Evolutionary conservation across 345 rosid species (phyloP).

Genomic region (Pseudoturritis turrita): DNA sequence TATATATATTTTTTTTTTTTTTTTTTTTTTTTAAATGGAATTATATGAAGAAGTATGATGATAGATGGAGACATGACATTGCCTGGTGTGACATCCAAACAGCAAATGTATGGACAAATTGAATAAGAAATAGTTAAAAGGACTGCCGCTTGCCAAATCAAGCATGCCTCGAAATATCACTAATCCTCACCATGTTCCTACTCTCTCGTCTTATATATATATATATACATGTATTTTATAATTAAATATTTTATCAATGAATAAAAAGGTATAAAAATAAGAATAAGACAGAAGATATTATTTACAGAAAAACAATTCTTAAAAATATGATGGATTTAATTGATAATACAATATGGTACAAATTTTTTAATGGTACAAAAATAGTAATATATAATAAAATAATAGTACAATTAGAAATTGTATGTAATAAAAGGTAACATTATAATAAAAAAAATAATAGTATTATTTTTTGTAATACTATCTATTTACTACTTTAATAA

Average conservation of each 20-base stretch:
- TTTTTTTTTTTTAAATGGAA: not conserved
- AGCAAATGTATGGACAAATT: constrained; percentile 13
- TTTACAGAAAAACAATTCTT: too few relatives aligned
- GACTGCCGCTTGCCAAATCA: constrained; percentile 20
- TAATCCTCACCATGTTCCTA: not conserved
- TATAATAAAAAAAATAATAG: too few relatives aligned
- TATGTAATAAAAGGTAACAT: too few relatives aligned
- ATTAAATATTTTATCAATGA: not conserved
- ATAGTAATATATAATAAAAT: too few relatives aligned
- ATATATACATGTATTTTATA: not conserved
- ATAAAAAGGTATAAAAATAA: not conserved
- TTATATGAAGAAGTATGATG: constrained; percentile 17
- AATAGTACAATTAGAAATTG: too few relatives aligned
- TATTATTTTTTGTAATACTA: too few relatives aligned
- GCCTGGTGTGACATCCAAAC: constrained; percentile 26
- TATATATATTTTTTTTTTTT: too few relatives aligned
- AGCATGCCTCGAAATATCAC: not conserved
- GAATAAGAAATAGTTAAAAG: not conserved
- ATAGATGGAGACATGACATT: constrained; percentile 22
- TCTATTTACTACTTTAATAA: too few relatives aligned
- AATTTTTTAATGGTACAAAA: too few relatives aligned
- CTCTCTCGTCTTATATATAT: not conserved
- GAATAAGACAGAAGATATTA: not conserved
- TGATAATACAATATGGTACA: too few relatives aligned
- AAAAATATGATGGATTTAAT: too few relatives aligned